These are phyloP conservation scores for Clonostachys rosea DNA, from an alignment of 2,329 filamentous ascomycete species.

Conservation along the genomic window DNA sequence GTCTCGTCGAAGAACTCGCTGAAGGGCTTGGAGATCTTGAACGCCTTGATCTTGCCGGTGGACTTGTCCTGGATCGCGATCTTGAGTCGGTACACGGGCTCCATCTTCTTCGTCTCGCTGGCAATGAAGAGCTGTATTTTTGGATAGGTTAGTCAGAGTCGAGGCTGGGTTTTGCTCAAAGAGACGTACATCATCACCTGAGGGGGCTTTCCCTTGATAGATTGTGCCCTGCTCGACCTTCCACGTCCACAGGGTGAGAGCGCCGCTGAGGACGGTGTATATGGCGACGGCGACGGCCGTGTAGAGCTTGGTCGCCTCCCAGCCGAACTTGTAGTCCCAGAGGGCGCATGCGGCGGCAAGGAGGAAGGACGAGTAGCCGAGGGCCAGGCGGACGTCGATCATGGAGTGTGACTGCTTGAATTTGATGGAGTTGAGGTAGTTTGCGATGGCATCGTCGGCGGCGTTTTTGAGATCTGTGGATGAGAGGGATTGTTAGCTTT, in stretches of 20 bases:
- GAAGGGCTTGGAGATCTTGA: conserved; percentile 61
- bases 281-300: conserved; percentile 73
- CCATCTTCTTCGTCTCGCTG: conserved; percentile 70
- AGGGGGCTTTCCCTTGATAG: conserved; percentile 67
- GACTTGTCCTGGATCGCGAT: conserved; percentile 43
- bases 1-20: conserved; percentile 70
- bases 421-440: conserved; percentile 84
- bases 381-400: conserved; percentile 73
- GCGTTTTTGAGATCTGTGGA: conserved; percentile 87
- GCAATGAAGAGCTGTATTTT: conserved; percentile 62
- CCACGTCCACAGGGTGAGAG: conserved; percentile 81
- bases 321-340: conserved; percentile 89
- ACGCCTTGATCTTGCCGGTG: conserved; percentile 21
- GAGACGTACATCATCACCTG: conserved; percentile 58
- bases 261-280: conserved; percentile 76
- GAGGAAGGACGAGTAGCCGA: conserved; percentile 79
- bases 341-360: conserved; percentile 81
- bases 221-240: conserved; percentile 76
- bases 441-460: conserved; percentile 87
- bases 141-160: neutral
- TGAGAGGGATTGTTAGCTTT: neutral
- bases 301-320: conserved; percentile 78
- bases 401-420: conserved; percentile 80
- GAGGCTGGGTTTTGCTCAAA: neutral
- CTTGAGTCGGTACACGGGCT: conserved; percentile 73